Percentiles rank a stretch among this genome's conserved stretches.
phyloP scores from a whole-genome alignment of 1,139 yeast genomes.

The Taphrina flavorubra region DNA sequence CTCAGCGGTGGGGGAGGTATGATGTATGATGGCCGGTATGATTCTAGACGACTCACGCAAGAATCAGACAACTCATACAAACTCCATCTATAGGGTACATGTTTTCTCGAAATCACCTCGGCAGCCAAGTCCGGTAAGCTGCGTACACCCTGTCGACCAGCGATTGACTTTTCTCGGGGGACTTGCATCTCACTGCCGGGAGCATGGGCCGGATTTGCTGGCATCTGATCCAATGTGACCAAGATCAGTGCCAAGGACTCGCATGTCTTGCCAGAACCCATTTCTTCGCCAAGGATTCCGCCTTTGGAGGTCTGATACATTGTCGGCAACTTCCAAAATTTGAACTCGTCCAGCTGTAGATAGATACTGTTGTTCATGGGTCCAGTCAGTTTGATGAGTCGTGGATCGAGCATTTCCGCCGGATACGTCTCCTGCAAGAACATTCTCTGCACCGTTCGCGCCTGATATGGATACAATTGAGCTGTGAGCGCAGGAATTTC shows the following conservation, averaged over 20 bases:
- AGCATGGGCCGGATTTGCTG: conserved; percentile 58
- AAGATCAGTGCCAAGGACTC: conserved; percentile 69
- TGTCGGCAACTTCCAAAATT: conserved; percentile 53
- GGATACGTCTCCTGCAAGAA: conserved; percentile 58
- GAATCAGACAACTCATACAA: conserved; percentile 57
- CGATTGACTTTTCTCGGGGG: conserved; percentile 40
- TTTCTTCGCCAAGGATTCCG: conserved; percentile 75
- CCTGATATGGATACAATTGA: conserved; percentile 62
- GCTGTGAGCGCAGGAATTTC: conserved; percentile 58
- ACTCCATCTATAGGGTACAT: conserved; percentile 62
- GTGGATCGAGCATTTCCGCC: conserved; percentile 56
- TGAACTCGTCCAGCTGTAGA: conserved; percentile 52
- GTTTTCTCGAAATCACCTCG: conserved; percentile 55
- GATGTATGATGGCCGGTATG: conserved; percentile 36
- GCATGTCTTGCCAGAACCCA: conserved; percentile 76
- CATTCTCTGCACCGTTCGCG: conserved; percentile 66
- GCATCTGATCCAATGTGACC: conserved; percentile 55
- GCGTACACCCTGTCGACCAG: conserved; percentile 40
- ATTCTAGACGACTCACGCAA: conserved; percentile 53
- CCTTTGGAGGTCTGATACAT: conserved; percentile 61
- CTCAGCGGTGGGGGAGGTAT: background rate
- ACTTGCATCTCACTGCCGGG: conserved; percentile 48
- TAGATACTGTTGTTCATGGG: conserved; percentile 46
- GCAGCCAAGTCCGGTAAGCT: conserved; percentile 57
- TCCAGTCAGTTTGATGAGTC: conserved; percentile 53